Percentiles rank a stretch among this genome's conserved stretches.
Conservation (phyloP, 345 rosid genomes). For the Gossypium stocksii region DNA sequence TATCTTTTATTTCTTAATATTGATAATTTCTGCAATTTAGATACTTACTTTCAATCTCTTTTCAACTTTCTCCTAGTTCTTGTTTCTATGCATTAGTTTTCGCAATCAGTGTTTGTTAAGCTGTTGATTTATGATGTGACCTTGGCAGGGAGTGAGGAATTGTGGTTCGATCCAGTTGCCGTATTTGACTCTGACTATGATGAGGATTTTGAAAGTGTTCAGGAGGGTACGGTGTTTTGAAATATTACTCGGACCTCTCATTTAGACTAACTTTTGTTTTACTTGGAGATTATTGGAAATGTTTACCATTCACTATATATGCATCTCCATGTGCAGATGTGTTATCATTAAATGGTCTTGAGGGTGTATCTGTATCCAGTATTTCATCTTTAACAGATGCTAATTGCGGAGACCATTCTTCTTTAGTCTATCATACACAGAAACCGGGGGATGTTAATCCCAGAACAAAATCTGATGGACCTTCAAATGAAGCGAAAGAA, state of each 20-base stretch:
- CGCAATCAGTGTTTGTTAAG: neutral
- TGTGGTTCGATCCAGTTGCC: conserved; percentile 72
- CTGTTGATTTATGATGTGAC: conserved; percentile 6
- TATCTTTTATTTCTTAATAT: neutral
- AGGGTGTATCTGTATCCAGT: conserved; percentile 48
- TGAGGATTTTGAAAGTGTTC: conserved; percentile 79
- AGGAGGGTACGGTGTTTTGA: conserved; percentile 52
- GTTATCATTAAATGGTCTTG: conserved; percentile 53
- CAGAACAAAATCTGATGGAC: conserved; percentile 27
- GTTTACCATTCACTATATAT: conserved; percentile 4
- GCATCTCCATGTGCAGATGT: conserved; percentile 43
- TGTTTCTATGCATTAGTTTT: neutral
- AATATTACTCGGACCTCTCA: neutral
- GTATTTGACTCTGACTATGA: conserved; percentile 79
- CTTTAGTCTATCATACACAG: conserved; percentile 32
- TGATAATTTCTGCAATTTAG: neutral
- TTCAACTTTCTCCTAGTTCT: conserved; percentile 3
- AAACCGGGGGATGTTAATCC: conserved; percentile 36
- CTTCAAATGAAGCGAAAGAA: conserved; percentile 35
- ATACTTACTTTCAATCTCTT: neutral
- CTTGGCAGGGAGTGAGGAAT: conserved; percentile 57
- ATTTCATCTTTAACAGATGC: conserved; percentile 36
- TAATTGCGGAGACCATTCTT: conserved; percentile 31
- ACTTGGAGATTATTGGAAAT: neutral
- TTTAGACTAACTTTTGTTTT: neutral